Evolutionary conservation across 306 rosid genomes (phyloP).

Genomic region (Dalbergia cultrata): DNA sequence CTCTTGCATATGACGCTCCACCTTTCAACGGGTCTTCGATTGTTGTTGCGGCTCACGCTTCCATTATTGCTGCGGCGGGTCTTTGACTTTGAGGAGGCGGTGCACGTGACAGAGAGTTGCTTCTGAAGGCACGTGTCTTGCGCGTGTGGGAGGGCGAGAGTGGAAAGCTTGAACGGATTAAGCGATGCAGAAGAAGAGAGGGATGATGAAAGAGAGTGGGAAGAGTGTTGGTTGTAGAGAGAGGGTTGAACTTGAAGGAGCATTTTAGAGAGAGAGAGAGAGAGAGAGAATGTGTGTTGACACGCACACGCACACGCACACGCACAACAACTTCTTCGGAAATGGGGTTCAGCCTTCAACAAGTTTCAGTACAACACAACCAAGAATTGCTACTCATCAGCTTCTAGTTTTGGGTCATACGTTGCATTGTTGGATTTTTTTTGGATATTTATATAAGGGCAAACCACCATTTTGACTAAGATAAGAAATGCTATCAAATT

Average conservation of each 20-base stretch:
- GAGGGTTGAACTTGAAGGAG: slow-evolving; percentile 51
- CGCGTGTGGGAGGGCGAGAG: slow-evolving; percentile 35
- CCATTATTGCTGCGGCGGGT: slow-evolving; percentile 32
- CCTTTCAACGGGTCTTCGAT: slow-evolving; percentile 65
- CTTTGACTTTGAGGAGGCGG: slow-evolving; percentile 69
- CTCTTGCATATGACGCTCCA: slow-evolving; percentile 77
- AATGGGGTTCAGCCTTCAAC: too few species aligned
- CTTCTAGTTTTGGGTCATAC: too few species aligned
- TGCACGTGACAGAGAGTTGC: slow-evolving; percentile 54
- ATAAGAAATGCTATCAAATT: too few species aligned
- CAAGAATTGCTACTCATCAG: too few species aligned
- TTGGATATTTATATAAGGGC: too few species aligned
- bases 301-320: too few species aligned
- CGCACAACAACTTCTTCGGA: too few species aligned
- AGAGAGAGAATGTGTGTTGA: too few species aligned
- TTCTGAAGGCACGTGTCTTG: slow-evolving; percentile 24
- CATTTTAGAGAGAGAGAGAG: slow-evolving; percentile 41
- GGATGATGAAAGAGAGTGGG: slow-evolving; percentile 62
- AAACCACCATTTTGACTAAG: too few species aligned
- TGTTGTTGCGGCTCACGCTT: slow-evolving; percentile 72
- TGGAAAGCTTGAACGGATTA: slow-evolving; percentile 27
- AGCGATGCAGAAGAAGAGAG: slow-evolving; percentile 48
- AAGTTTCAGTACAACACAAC: too few species aligned
- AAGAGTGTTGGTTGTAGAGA: slow-evolving; percentile 50
- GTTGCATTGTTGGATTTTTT: too few species aligned